These are phyloP conservation scores for Cercis canadensis DNA, from an alignment of 306 rosid genomes.

Conservation along the genomic window DNA sequence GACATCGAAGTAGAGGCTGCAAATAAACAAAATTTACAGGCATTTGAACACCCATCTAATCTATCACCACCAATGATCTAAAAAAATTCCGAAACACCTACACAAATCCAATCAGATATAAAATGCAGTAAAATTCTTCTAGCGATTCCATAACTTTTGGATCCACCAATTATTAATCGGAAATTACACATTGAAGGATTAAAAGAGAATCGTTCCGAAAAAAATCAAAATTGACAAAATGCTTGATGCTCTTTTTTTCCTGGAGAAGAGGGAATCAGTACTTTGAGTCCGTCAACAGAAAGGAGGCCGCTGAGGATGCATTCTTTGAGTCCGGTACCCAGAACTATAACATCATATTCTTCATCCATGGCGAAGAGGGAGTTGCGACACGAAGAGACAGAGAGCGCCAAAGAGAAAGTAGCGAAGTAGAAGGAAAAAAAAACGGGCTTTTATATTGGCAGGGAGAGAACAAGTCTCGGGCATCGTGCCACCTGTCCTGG, in stretches of 20 bases:
- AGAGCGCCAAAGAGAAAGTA: not conserved
- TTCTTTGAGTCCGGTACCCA: constrained; percentile 68
- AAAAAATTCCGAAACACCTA: too few relatives aligned
- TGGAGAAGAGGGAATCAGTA: not conserved
- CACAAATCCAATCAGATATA: not conserved
- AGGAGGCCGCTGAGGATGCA: constrained; percentile 68
- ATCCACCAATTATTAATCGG: too few relatives aligned
- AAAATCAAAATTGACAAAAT: not conserved
- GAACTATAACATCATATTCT: constrained; percentile 60
- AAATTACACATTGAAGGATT: too few relatives aligned
- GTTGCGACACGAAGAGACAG: not conserved
- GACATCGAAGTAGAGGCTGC: too few relatives aligned
- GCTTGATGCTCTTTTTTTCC: too few relatives aligned
- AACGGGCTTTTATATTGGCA: constrained; percentile 3
- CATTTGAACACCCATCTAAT: too few relatives aligned
- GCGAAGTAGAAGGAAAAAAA: constrained; percentile 4
- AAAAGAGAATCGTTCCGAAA: too few relatives aligned
- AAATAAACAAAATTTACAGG: too few relatives aligned
- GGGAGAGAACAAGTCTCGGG: constrained; percentile 28
- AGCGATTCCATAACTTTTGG: too few relatives aligned
- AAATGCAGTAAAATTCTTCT: not conserved
- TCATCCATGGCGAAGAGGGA: constrained; percentile 53
- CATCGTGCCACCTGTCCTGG: constrained; percentile 21
- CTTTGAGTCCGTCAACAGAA: constrained; percentile 62
- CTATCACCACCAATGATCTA: not conserved